phyloP scores from a whole-genome alignment of 345 rosid genomes.

The Eucalyptus sp. region DNA sequence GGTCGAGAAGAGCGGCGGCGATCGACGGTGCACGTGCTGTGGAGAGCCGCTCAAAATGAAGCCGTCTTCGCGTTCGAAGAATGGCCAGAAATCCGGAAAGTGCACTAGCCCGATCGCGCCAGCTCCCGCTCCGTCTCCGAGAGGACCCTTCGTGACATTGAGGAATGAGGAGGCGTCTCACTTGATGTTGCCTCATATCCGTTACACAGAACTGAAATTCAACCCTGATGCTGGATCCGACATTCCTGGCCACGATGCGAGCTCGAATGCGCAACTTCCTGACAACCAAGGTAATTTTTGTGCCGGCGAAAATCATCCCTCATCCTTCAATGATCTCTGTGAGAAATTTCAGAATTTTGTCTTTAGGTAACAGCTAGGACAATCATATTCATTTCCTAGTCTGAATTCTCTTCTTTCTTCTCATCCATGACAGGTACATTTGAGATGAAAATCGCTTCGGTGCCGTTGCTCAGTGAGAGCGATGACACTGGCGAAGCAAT shows the following conservation, averaged over 20 bases:
- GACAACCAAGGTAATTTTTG: conserved; percentile 14
- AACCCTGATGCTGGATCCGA: conserved; percentile 20
- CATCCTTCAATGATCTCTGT: not conserved
- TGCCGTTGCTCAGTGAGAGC: conserved; percentile 26
- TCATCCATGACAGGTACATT: conserved; percentile 12
- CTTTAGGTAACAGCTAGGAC: not conserved
- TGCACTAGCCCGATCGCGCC: conserved; percentile 7
- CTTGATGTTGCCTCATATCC: conserved; percentile 15
- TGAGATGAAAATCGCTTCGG: conserved; percentile 17
- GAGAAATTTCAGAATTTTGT: not conserved
- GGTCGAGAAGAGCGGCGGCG: conserved; percentile 2
- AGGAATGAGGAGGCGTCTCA: conserved; percentile 11
- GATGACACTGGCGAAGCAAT: conserved; percentile 24
- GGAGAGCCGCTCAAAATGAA: conserved; percentile 51
- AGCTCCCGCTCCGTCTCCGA: conserved; percentile 73
- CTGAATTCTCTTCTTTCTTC: not conserved
- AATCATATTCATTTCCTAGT: not conserved
- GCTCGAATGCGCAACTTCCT: not conserved
- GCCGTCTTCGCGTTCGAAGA: conserved; percentile 1
- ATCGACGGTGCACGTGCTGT: conserved; percentile 51
- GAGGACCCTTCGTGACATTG: conserved; percentile 14
- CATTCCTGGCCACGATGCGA: conserved; percentile 6
- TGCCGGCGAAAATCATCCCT: not conserved
- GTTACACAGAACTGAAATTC: conserved; percentile 27
- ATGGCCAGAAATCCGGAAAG: not conserved